Evolutionary conservation across 306 rosid species (phyloP).

Genomic region (Medicago truncatula): DNA sequence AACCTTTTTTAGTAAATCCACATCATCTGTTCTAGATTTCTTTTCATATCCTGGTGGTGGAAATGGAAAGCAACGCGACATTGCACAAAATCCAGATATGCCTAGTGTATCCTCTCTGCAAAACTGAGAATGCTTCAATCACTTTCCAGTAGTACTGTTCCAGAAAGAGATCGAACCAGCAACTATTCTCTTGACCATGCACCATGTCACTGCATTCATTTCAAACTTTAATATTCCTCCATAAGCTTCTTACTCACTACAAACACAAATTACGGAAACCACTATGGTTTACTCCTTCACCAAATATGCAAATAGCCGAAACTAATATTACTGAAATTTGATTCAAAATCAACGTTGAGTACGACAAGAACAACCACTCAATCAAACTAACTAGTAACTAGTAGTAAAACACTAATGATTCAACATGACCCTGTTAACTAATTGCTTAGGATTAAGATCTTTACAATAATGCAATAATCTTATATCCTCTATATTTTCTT

Average conservation of each 20-base stretch:
- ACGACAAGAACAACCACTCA: slow-evolving; percentile 40
- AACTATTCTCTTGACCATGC: slow-evolving; percentile 88
- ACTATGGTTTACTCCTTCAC: slow-evolving; percentile 45
- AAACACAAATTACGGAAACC: slow-evolving; percentile 44
- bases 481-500: neutral
- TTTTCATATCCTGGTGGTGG: slow-evolving; percentile 95
- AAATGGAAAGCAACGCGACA: slow-evolving; percentile 99
- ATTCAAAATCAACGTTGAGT: slow-evolving; percentile 38
- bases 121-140: slow-evolving; percentile 52
- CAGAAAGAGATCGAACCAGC: slow-evolving; percentile 74
- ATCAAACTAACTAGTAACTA: slow-evolving; percentile 41
- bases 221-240: slow-evolving; percentile 73
- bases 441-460: slow-evolving; percentile 1
- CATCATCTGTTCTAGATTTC: slow-evolving; percentile 69
- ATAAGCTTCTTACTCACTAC: slow-evolving; percentile 52
- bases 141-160: slow-evolving; percentile 62
- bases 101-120: slow-evolving; percentile 51
- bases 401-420: slow-evolving; percentile 27
- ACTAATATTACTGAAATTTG: slow-evolving; percentile 39
- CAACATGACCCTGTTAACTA: slow-evolving; percentile 41
- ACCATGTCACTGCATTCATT: slow-evolving; percentile 92
- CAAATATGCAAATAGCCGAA: slow-evolving; percentile 36
- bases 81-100: slow-evolving; percentile 72
- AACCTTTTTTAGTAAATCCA: slow-evolving; percentile 77
- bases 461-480: slow-evolving; percentile 29